These are phyloP conservation scores for Astrothelium macrocarpum DNA, from an alignment of 495 filamentous ascomycete species.

Conservation along the genomic window DNA sequence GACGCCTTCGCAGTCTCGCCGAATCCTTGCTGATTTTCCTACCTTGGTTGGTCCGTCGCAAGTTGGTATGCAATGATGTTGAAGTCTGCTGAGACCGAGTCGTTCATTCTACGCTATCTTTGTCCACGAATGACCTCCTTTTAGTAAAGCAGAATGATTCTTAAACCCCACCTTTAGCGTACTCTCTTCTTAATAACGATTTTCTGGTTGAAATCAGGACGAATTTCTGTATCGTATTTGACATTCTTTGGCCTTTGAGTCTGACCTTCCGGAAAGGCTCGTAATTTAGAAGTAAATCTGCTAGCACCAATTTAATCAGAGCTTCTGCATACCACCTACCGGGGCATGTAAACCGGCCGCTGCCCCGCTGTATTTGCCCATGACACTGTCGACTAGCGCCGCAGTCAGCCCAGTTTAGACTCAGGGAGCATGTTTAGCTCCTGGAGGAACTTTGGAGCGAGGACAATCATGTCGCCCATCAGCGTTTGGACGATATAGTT, in stretches of 20 bases:
- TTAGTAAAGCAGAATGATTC: neutral
- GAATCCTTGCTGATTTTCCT: neutral
- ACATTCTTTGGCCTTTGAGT: neutral
- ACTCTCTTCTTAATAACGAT: neutral
- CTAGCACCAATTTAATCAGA: neutral
- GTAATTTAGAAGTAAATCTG: neutral
- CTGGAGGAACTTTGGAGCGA: neutral
- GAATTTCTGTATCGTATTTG: neutral
- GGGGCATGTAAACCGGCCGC: neutral
- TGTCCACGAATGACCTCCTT: neutral
- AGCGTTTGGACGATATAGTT: neutral
- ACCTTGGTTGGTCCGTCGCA: neutral
- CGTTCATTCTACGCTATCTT: neutral
- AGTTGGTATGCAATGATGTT: neutral
- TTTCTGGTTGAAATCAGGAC: neutral
- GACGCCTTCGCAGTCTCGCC: constrained; percentile 2
- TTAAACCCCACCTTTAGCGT: neutral
- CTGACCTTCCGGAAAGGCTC: neutral
- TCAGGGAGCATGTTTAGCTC: neutral
- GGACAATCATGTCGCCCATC: neutral
- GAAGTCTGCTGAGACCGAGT: neutral
- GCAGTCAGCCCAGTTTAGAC: neutral
- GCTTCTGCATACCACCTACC: neutral
- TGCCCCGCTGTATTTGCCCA: neutral
- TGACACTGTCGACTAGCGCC: neutral